Conservation (phyloP, 1,139 yeast species). For the Geotrichum carabidarum region DNA sequence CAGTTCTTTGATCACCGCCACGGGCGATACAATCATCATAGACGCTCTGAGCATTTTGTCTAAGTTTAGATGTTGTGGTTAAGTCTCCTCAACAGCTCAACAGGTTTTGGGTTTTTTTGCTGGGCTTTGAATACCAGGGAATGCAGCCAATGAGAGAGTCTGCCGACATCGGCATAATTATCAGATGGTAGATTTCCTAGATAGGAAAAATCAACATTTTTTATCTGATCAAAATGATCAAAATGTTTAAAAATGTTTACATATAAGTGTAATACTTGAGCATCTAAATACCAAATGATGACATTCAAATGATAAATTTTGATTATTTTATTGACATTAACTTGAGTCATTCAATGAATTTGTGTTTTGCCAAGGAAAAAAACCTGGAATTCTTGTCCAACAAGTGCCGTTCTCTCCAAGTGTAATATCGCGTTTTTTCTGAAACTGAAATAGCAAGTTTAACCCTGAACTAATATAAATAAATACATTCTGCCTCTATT, state of each 20-base stretch:
- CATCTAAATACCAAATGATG: no score
- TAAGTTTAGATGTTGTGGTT: neutral
- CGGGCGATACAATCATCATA: conserved; percentile 10
- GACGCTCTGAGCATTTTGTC: conserved; percentile 4
- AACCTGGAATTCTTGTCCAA: no score
- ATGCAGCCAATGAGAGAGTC: neutral
- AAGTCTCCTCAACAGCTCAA: neutral
- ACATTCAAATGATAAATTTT: no score
- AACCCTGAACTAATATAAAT: no score
- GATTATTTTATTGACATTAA: no score
- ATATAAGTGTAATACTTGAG: neutral
- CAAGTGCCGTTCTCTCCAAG: no score
- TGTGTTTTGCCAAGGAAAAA: no score
- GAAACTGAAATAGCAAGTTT: no score
- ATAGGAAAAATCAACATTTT: neutral
- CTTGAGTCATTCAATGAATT: no score
- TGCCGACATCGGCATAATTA: neutral
- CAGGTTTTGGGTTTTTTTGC: neutral
- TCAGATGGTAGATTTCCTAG: conserved; percentile 2
- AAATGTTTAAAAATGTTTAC: neutral
- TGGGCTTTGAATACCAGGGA: neutral
- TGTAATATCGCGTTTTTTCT: no score
- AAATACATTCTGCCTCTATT: no score
- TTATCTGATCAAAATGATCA: neutral
- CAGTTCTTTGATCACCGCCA: conserved; percentile 51